These are phyloP conservation scores for Piper longum DNA, from an alignment of 164 flowering plant genomes.

Conservation along the genomic window DNA sequence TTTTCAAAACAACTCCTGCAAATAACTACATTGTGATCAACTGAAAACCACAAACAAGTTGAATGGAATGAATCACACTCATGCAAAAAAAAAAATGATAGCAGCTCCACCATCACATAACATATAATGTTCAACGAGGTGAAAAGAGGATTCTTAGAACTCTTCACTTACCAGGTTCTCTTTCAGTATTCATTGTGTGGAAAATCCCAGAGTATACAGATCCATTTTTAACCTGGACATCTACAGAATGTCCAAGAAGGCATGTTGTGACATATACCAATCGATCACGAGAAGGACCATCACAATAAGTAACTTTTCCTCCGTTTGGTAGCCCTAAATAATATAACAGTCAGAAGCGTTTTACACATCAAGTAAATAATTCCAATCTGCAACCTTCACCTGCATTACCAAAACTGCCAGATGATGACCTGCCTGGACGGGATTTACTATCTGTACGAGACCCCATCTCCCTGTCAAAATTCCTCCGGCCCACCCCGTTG, in stretches of 20 bases:
- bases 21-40: neutral
- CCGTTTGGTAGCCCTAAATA: slow-evolving; percentile 27
- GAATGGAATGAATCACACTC: no score
- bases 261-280: slow-evolving; percentile 59
- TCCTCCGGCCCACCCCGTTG: slow-evolving; percentile 64
- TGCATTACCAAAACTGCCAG: slow-evolving; percentile 24
- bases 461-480: slow-evolving; percentile 50
- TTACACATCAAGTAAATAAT: neutral
- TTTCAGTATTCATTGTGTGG: slow-evolving; percentile 59
- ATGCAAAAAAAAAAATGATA: no score
- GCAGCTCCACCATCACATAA: neutral
- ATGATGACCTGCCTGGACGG: slow-evolving; percentile 40
- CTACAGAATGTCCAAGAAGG: slow-evolving; percentile 83
- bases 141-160: neutral
- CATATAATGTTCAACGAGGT: neutral
- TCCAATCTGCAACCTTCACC: slow-evolving; percentile 21
- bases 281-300: slow-evolving; percentile 55
- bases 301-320: slow-evolving; percentile 31
- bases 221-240: slow-evolving; percentile 85
- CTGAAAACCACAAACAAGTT: no score
- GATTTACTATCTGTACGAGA: slow-evolving; percentile 39
- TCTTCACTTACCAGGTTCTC: slow-evolving; percentile 71
- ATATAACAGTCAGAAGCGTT: slow-evolving; percentile 4
- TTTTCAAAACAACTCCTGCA: slow-evolving; percentile 64
- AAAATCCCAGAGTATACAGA: slow-evolving; percentile 73